phyloP scores from a whole-genome alignment of 192 early-diverging fungal species.

The Coemansia sp. region DNA sequence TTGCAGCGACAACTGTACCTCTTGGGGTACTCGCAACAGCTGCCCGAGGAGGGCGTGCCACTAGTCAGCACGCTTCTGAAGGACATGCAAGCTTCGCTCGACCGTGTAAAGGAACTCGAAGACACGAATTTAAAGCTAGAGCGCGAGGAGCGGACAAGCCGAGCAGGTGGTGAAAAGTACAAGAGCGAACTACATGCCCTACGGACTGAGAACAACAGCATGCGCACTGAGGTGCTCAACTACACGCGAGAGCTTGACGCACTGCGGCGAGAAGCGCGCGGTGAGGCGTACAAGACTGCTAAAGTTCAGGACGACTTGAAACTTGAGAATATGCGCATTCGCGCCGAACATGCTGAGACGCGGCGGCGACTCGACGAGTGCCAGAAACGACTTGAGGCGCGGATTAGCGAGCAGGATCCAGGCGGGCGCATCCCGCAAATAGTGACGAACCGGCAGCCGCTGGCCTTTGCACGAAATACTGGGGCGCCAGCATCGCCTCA shows the following conservation, averaged over 20 bases:
- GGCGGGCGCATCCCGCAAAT: constrained; percentile 31
- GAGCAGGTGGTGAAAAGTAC: constrained; percentile 13
- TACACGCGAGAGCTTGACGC: constrained; percentile 35
- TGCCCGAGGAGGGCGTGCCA: constrained; percentile 27
- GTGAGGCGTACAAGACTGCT: constrained; percentile 16
- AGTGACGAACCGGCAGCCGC: not conserved
- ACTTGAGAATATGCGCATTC: constrained; percentile 30
- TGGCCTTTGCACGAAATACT: not conserved
- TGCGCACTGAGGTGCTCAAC: constrained; percentile 40
- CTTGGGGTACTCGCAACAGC: constrained; percentile 43
- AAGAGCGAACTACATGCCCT: constrained; percentile 30
- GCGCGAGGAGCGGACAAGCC: constrained; percentile 41
- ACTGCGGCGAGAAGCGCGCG: constrained; percentile 27
- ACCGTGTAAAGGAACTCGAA: constrained; percentile 48
- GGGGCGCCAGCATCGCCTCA: constrained; percentile 1
- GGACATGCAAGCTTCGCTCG: constrained; percentile 50
- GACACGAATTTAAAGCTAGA: constrained; percentile 15
- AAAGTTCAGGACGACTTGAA: constrained; percentile 33
- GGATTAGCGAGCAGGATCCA: constrained; percentile 22
- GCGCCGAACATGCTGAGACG: constrained; percentile 30
- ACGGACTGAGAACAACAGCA: constrained; percentile 47
- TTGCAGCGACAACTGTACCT: constrained; percentile 50
- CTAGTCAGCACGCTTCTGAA: constrained; percentile 35
- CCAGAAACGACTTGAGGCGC: constrained; percentile 21
- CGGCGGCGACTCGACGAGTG: constrained; percentile 25